phyloP scores from a whole-genome alignment of 1,139 yeast genomes.

The Yamadazyma songkhlaensis region DNA sequence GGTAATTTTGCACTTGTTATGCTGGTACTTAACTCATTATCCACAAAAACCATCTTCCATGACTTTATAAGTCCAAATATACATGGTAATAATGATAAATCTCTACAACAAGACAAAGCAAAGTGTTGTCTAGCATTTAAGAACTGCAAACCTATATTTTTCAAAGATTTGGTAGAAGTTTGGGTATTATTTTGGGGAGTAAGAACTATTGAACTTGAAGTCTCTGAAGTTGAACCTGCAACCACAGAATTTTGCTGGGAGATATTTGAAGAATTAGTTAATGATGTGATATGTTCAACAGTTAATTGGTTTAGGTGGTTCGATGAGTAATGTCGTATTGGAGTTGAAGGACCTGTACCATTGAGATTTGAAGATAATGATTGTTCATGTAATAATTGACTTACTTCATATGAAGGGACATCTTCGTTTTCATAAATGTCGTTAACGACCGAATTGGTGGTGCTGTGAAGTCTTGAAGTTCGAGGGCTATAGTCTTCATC shows the following conservation, averaged over 20 bases:
- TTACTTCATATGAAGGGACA: slow-evolving; percentile 46
- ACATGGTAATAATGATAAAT: slow-evolving; percentile 67
- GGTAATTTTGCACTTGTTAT: slow-evolving; percentile 58
- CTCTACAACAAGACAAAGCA: slow-evolving; percentile 69
- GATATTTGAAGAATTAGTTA: slow-evolving; percentile 12
- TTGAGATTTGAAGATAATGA: neutral
- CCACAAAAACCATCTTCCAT: slow-evolving; percentile 45
- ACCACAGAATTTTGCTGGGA: slow-evolving; percentile 16
- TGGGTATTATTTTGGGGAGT: neutral
- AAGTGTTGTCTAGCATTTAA: slow-evolving; percentile 76
- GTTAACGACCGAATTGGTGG: slow-evolving; percentile 10
- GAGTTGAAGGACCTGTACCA: neutral
- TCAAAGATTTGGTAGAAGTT: slow-evolving; percentile 25
- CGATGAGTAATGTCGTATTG: slow-evolving; percentile 3
- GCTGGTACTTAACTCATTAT: slow-evolving; percentile 15
- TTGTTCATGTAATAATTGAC: slow-evolving; percentile 34
- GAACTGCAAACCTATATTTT: slow-evolving; percentile 60
- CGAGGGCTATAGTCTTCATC: slow-evolving; percentile 35
- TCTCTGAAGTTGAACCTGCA: slow-evolving; percentile 10
- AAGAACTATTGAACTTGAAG: neutral
- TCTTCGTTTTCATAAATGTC: slow-evolving; percentile 31
- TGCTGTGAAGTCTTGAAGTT: slow-evolving; percentile 11
- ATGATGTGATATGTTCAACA: slow-evolving; percentile 4
- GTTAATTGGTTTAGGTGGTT: slow-evolving; percentile 1
- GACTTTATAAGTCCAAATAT: slow-evolving; percentile 53